Percentiles rank a stretch among this genome's conserved stretches.
Conservation (phyloP, 441 rosid species). For the Adansonia grandidieri region DNA sequence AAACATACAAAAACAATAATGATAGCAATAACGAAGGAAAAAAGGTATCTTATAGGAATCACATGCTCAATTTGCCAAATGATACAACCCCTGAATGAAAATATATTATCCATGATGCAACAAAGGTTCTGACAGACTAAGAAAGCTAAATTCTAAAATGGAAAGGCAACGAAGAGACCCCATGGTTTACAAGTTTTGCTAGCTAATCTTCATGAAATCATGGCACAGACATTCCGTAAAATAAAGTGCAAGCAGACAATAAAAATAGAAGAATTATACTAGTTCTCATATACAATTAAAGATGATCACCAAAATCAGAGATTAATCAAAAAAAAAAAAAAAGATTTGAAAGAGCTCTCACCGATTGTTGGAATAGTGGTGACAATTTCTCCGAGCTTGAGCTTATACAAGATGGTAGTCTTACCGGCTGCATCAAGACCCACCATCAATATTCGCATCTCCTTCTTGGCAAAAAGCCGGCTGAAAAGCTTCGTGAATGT, state of each 20-base stretch:
- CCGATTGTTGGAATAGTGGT: constrained; percentile 90
- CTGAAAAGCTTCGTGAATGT: constrained; percentile 79
- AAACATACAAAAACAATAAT: constrained; percentile 11
- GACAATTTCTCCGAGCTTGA: constrained; percentile 89
- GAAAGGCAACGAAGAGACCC: not conserved
- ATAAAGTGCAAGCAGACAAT: not conserved
- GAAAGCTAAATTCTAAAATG: not conserved
- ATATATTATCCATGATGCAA: not conserved
- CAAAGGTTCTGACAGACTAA: not conserved
- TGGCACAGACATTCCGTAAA: not conserved
- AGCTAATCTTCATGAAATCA: not conserved
- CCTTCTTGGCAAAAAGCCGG: constrained; percentile 85
- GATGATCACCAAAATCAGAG: not conserved
- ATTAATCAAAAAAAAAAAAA: not conserved
- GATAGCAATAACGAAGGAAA: not conserved
- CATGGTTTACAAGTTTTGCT: not conserved
- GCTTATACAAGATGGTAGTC: constrained; percentile 86
- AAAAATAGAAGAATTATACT: not conserved
- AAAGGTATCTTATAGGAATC: not conserved
- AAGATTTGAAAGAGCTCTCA: constrained; percentile 31
- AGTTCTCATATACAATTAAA: not conserved
- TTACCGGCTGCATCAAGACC: constrained; percentile 98
- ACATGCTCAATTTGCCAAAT: constrained; percentile 13
- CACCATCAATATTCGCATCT: constrained; percentile 91
- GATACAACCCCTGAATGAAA: not conserved